phyloP scores from a whole-genome alignment of 345 rosid genomes.

The Bruguiera parviflora region DNA sequence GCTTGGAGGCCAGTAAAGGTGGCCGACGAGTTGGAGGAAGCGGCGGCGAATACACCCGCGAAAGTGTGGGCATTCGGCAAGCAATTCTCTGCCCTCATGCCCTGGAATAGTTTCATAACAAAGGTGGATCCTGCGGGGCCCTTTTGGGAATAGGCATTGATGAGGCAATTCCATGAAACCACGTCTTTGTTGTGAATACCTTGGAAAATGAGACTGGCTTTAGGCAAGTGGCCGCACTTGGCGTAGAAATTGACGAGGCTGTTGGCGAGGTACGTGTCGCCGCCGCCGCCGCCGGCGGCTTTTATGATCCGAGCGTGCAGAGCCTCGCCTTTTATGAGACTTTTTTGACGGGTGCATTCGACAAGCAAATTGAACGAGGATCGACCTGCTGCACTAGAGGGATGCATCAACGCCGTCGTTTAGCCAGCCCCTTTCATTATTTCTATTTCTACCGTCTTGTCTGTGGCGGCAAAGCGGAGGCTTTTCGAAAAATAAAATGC shows the following conservation, averaged over 20 bases:
- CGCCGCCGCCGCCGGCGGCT: conserved; percentile 15
- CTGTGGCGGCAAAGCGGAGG: conserved; percentile 2
- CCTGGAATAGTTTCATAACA: conserved; percentile 54
- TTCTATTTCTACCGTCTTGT: too few relatives aligned
- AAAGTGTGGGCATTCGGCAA: conserved; percentile 78
- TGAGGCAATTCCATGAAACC: conserved; percentile 81
- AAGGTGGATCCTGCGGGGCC: conserved; percentile 38
- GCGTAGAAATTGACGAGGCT: conserved; percentile 68
- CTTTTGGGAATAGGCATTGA: conserved; percentile 63
- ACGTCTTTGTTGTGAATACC: conserved; percentile 49
- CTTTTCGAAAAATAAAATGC: too few relatives aligned
- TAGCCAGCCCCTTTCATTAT: too few relatives aligned
- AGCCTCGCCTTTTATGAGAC: conserved; percentile 49
- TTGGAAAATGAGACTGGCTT: conserved; percentile 57
- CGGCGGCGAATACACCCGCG: conserved; percentile 65
- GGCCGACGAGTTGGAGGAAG: conserved; percentile 34
- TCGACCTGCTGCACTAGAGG: conserved; percentile 29
- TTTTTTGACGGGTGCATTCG: conserved; percentile 42
- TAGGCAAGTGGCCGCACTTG: conserved; percentile 49
- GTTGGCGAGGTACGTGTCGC: conserved; percentile 44
- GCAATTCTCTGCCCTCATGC: conserved; percentile 57
- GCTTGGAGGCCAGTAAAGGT: conserved; percentile 52
- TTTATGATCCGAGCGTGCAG: conserved; percentile 56
- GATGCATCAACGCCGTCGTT: conserved; percentile 26
- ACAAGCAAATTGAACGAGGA: conserved; percentile 41